A percentile compares a stretch with the other conserved stretches of the same genome.
phyloP scores from a whole-genome alignment of 2,329 filamentous ascomycete species.

The Aspergillus sergii region DNA sequence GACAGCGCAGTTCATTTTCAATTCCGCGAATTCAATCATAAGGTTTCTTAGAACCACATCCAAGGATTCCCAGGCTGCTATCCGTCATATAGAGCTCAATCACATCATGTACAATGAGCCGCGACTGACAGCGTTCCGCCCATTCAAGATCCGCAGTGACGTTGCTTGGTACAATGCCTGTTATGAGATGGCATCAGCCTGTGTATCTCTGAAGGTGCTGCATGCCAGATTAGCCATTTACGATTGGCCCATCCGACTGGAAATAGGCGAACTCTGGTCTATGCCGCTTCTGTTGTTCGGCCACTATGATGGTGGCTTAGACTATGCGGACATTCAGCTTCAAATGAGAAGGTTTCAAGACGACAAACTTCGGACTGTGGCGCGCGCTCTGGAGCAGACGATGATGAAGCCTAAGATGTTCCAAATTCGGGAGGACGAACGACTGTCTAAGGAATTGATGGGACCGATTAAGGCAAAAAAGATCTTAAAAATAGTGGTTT shows the following conservation, averaged over 20 bases:
- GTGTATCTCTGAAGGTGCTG: constrained; percentile 17
- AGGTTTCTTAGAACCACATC: constrained; percentile 47
- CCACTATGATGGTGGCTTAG: constrained; percentile 10
- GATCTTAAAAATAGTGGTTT: constrained; percentile 18
- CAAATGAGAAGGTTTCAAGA: constrained; percentile 15
- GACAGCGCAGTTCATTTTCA: constrained; percentile 28
- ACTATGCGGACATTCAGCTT: constrained; percentile 19
- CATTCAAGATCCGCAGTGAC: constrained; percentile 25
- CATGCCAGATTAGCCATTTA: constrained; percentile 20
- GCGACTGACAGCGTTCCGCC: constrained; percentile 13
- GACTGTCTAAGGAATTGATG: constrained; percentile 16
- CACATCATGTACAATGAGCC: constrained; percentile 30
- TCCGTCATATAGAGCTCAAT: constrained; percentile 32
- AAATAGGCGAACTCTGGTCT: constrained; percentile 26
- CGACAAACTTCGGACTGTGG: constrained; percentile 15
- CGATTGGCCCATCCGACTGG: constrained; percentile 24
- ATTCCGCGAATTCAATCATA: constrained; percentile 14
- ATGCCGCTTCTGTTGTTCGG: constrained; percentile 22
- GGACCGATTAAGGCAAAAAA: constrained; percentile 19
- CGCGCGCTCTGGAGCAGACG: constrained; percentile 19
- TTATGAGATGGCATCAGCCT: constrained; percentile 14
- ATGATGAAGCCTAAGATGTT: constrained; percentile 22
- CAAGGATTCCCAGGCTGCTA: constrained; percentile 61
- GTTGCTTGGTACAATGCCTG: constrained; percentile 22
- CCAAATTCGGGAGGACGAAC: constrained; percentile 21